phyloP scores from a whole-genome alignment of 1,139 yeast genomes.

The Yamadazyma sp. region DNA sequence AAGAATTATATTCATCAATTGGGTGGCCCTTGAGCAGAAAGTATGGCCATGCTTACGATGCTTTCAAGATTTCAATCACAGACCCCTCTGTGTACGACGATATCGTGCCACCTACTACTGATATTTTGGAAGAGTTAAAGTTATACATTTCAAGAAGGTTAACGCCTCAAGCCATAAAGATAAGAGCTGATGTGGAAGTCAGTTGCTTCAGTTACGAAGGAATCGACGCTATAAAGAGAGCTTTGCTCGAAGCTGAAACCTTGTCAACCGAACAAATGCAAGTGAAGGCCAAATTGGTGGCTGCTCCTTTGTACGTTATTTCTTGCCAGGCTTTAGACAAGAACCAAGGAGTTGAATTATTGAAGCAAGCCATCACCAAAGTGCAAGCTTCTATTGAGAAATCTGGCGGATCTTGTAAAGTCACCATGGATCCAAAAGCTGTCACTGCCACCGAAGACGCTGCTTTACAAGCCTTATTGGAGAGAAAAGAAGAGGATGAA shows the following conservation, averaged over 20 bases:
- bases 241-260: conserved; percentile 84
- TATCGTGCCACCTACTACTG: conserved; percentile 68
- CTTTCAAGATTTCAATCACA: conserved; percentile 93
- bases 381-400: conserved; percentile 68
- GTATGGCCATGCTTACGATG: conserved; percentile 97
- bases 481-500: conserved; percentile 50
- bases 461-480: conserved; percentile 90
- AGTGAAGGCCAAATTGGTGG: conserved; percentile 91
- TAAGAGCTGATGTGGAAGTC: conserved; percentile 96
- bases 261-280: conserved; percentile 80
- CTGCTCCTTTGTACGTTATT: conserved; percentile 94
- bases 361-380: conserved; percentile 76
- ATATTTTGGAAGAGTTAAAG: conserved; percentile 77
- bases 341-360: conserved; percentile 76
- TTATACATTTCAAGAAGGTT: conserved; percentile 86
- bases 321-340: conserved; percentile 94
- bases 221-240: conserved; percentile 91
- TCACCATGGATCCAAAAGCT: conserved; percentile 98
- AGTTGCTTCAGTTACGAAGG: conserved; percentile 98
- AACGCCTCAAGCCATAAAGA: conserved; percentile 97
- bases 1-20: conserved; percentile 77
- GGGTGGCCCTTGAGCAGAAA: conserved; percentile 98
- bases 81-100: conserved; percentile 87
- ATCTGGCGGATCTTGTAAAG: conserved; percentile 84
- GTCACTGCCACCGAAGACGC: conserved; percentile 98